A percentile compares a stretch with the other conserved stretches of the same genome.
Conservation (phyloP, 2,329 filamentous ascomycete genomes). For the Pseudogymnoascus destructans region DNA sequence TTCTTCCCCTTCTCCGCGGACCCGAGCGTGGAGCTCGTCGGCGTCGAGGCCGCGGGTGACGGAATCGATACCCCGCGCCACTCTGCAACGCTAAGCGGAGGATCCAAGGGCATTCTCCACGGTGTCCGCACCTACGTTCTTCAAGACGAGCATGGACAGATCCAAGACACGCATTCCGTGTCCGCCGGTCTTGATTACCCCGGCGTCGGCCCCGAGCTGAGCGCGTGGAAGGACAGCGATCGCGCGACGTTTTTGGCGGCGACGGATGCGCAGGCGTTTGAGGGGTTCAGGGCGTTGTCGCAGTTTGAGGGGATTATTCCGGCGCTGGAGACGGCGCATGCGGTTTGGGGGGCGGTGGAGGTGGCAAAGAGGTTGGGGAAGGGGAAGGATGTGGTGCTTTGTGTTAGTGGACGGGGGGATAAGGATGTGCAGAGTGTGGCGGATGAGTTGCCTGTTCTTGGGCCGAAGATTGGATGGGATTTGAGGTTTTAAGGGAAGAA, state of each 20-base stretch:
- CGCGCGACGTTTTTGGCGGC: conserved; percentile 82
- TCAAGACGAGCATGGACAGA: conserved; percentile 86
- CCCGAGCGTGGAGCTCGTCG: conserved; percentile 70
- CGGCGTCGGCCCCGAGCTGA: conserved; percentile 86
- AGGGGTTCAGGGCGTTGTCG: conserved; percentile 71
- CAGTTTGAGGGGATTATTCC: conserved; percentile 95
- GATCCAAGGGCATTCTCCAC: conserved; percentile 84
- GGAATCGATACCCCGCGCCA: conserved; percentile 77
- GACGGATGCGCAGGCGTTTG: conserved; percentile 81
- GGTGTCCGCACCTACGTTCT: conserved; percentile 93
- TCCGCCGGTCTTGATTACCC: conserved; percentile 96
- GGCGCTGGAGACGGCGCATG: conserved; percentile 85
- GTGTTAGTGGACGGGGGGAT: conserved; percentile 82
- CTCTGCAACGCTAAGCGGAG: conserved; percentile 75
- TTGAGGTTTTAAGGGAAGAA: conserved; percentile 39
- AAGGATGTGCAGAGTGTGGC: conserved; percentile 99
- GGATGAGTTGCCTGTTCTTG: conserved; percentile 78
- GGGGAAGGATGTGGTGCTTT: conserved; percentile 84
- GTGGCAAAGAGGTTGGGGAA: conserved; percentile 85
- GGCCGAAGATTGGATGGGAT: conserved; percentile 74
- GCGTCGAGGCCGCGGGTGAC: conserved; percentile 91
- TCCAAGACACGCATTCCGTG: conserved; percentile 87
- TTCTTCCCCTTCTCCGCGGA: conserved; percentile 94
- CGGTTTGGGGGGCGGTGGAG: conserved; percentile 77
- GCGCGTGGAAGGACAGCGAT: conserved; percentile 80